Conservation (phyloP, 1,284 basidiomycete genomes). For the Trametes hirsuta region DNA sequence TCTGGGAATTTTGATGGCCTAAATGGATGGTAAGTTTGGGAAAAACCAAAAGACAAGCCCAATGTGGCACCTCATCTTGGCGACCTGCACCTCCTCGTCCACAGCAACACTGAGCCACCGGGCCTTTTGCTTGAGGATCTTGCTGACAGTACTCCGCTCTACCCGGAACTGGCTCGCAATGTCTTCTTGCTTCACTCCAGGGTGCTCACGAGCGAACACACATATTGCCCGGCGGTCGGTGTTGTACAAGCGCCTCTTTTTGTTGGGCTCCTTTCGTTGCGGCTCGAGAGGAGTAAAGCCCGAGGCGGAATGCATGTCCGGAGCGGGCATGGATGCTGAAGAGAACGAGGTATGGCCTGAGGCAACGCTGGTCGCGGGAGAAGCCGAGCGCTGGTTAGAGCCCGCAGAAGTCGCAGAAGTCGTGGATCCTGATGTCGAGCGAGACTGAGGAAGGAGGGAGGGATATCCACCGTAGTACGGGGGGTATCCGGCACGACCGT, state of each 20-base stretch:
- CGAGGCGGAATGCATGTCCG: constrained; percentile 5
- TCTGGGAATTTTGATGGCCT: constrained; percentile 81
- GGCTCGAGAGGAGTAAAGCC: not conserved
- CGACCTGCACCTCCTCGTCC: constrained; percentile 56
- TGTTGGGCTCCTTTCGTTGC: constrained; percentile 39
- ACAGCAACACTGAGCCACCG: constrained; percentile 77
- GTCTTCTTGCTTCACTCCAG: constrained; percentile 76
- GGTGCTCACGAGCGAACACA: constrained; percentile 62
- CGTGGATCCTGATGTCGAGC: constrained; percentile 44
- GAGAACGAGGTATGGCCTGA: constrained; percentile 57
- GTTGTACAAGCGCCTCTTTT: constrained; percentile 75
- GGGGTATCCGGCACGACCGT: constrained; percentile 28
- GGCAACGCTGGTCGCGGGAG: constrained; percentile 60
- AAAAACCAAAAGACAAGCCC: not conserved
- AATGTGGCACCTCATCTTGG: constrained; percentile 64
- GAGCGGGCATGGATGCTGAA: constrained; percentile 41
- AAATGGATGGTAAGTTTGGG: constrained; percentile 15
- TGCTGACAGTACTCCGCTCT: constrained; percentile 92
- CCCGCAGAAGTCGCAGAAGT: constrained; percentile 18
- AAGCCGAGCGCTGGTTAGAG: constrained; percentile 56
- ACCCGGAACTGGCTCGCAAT: constrained; percentile 78
- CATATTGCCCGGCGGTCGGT: constrained; percentile 81
- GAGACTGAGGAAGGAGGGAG: constrained; percentile 22
- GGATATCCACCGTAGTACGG: constrained; percentile 35
- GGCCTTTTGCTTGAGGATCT: constrained; percentile 84